Evolutionary conservation across 805 yeast species (phyloP).

Genomic region (Jamesozyma hellenica): DNA sequence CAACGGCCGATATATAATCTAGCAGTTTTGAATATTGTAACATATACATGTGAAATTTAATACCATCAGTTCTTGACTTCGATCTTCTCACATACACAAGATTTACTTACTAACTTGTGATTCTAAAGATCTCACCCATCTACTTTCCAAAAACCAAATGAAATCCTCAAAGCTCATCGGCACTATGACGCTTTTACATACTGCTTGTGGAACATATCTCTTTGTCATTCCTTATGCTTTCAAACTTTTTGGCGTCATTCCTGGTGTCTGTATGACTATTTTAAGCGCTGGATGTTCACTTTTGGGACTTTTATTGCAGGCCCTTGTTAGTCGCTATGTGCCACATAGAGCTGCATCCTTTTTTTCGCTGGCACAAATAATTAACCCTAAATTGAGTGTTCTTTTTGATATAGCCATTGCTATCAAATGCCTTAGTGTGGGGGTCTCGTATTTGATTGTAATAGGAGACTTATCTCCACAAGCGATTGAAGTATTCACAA

Average conservation of each 20-base stretch:
- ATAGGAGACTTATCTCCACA: constrained; percentile 62
- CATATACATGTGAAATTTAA: no score
- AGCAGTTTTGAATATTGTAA: no score
- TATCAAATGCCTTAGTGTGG: constrained; percentile 59
- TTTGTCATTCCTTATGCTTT: constrained; percentile 69
- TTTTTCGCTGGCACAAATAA: constrained; percentile 49
- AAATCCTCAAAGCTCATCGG: not conserved
- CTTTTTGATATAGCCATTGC: constrained; percentile 59
- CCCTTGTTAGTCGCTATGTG: constrained; percentile 44
- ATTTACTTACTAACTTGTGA: no score
- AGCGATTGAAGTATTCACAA: constrained; percentile 25
- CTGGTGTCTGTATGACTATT: constrained; percentile 14
- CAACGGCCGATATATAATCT: no score
- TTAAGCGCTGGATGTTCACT: constrained; percentile 20
- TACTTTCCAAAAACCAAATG: not conserved
- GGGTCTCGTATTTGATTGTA: constrained; percentile 54
- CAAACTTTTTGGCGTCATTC: constrained; percentile 24
- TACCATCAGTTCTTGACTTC: no score
- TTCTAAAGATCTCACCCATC: not conserved
- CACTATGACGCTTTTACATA: constrained; percentile 14
- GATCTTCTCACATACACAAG: no score
- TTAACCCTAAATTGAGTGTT: constrained; percentile 50
- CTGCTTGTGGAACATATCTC: constrained; percentile 46
- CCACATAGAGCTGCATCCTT: constrained; percentile 49
- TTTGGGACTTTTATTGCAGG: constrained; percentile 50